phyloP scores from a whole-genome alignment of 257 asterid species.

The Solanum virginianum region DNA sequence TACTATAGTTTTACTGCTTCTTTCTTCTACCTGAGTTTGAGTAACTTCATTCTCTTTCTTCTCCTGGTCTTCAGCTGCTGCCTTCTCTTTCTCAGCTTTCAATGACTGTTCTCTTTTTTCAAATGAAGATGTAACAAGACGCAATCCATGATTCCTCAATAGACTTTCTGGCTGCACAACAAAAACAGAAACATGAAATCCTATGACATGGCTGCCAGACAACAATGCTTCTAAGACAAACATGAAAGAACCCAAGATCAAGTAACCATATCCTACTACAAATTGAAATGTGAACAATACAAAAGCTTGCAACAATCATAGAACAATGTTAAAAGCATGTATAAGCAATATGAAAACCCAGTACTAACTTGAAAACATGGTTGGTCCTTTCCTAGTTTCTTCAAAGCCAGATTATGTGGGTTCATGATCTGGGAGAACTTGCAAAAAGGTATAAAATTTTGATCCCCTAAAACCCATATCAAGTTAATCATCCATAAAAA shows the following conservation, averaged over 20 bases:
- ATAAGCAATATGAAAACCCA: not conserved
- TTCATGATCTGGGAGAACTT: not conserved
- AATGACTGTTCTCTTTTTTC: constrained; percentile 66
- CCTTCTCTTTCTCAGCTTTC: constrained; percentile 42
- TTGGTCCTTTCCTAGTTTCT: not conserved
- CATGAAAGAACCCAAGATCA: not conserved
- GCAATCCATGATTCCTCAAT: constrained; percentile 40
- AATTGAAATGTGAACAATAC: not conserved
- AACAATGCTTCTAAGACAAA: not conserved
- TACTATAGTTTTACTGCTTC: constrained; percentile 2
- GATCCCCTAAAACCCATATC: not conserved
- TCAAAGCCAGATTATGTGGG: not conserved
- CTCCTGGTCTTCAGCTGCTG: constrained; percentile 23
- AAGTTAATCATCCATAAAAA: not conserved
- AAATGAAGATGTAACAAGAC: constrained; percentile 63
- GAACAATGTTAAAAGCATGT: not conserved
- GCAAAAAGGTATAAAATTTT: not conserved
- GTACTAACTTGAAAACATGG: not conserved
- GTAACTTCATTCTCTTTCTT: constrained; percentile 7
- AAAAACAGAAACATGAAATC: not conserved
- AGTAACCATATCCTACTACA: not conserved
- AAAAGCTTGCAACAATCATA: not conserved
- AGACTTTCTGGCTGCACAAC: constrained; percentile 59
- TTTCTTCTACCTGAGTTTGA: constrained; percentile 12
- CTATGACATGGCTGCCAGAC: not conserved